Base-by-base conservation (phyloP, 2,329 filamentous ascomycete genomes). In the Chrysoporthe puriensis region DNA sequence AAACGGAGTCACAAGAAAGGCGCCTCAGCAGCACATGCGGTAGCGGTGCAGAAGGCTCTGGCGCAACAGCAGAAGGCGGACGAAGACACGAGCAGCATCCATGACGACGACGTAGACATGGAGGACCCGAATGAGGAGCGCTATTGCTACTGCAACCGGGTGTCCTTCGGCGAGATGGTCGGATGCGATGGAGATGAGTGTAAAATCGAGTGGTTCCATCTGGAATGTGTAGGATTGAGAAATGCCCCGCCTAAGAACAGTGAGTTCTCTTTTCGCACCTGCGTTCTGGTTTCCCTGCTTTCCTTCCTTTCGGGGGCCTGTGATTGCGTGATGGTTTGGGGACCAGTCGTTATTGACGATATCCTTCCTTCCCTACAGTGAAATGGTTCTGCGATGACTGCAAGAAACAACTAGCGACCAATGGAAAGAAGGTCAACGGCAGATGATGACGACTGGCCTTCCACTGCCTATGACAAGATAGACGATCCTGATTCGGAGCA, bases 381-480 rank as follows among this genome's bases (percentile, higher is more conserved):
- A 93, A 92, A 86, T 94, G 91, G 91, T 94, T 91, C 74, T 94
- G 91, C 76, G 89, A 91, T 70, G 90, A 93, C 74, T 94, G 91
- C 78, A 92, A 92, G 75, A 88, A 90, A 71, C 84, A 85, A 59
- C 80, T 90, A 72, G 86, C 86, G 74, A 81, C 84, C 66, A 80
- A 80, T 66, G 83, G 84, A 60, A 88, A 85, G 74, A 86, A 86
- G 73, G 73, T 79, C 14, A 82, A 80, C 69, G 80, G 81, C 56
- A 81, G 84, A 73, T 85, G 77, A 77, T 54, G 26, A 58, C 0
- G 11, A 21, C 26, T n/a, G 32, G 44, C 40, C 58, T 34, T 50
- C 26, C 42, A 9, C 43, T 36, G 18, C 40, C 32, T 26, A 14
- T 56, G 52, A 56, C 5, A 56, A 26, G 13, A 56, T 7, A 32